phyloP scores from a whole-genome alignment of 169 alveolate species.

The Theileria parva region DNA sequence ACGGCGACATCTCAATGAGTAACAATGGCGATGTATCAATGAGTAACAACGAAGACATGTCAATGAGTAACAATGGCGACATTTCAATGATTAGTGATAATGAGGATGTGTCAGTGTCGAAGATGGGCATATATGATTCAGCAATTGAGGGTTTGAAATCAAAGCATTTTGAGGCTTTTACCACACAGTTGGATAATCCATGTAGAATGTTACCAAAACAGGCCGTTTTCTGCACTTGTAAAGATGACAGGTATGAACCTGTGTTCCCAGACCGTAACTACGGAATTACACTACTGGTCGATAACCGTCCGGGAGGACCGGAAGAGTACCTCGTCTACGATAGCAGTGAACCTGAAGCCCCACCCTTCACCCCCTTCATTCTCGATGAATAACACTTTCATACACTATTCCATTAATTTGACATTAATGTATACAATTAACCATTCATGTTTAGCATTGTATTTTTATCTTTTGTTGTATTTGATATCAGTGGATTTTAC shows the following conservation, averaged over 20 bases:
- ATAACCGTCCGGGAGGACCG: constrained; percentile 56
- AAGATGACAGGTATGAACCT: constrained; percentile 83
- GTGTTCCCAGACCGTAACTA: constrained; percentile 80
- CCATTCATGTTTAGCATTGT: too few relatives aligned
- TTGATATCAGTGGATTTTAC: too few relatives aligned
- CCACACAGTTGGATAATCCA: constrained; percentile 83
- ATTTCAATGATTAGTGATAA: constrained; percentile 50
- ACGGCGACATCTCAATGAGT: not conserved
- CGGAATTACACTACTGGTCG: constrained; percentile 85
- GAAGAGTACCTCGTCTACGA: constrained; percentile 63
- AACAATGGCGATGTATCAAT: constrained; percentile 29
- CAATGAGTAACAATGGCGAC: constrained; percentile 4
- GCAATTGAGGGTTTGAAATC: constrained; percentile 39
- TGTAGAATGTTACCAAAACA: constrained; percentile 89
- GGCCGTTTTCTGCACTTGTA: constrained; percentile 76
- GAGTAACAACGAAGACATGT: not conserved
- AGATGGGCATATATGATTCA: constrained; percentile 18
- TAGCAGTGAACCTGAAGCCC: constrained; percentile 57
- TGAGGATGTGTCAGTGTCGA: constrained; percentile 10
- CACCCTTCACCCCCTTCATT: constrained; percentile 64
- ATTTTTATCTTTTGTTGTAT: too few relatives aligned
- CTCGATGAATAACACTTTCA: constrained; percentile 6
- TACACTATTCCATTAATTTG: too few relatives aligned
- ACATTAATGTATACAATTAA: too few relatives aligned
- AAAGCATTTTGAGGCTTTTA: constrained; percentile 30